Conservation (phyloP, 106 monocot genomes). For the Triglochin maritima region DNA sequence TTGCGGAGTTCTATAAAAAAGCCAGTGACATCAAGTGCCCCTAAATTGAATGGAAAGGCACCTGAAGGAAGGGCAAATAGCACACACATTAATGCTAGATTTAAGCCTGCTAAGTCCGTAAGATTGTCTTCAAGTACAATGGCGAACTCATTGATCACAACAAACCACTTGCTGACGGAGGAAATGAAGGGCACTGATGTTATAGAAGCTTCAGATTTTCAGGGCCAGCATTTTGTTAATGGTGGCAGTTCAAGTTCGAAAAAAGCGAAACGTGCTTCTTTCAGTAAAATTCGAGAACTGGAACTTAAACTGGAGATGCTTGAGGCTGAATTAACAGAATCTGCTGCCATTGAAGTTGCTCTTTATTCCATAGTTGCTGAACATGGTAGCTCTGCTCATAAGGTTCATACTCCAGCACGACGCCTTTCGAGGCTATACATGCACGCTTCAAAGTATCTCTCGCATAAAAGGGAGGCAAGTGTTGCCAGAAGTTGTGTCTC, state of each 20-base stretch:
- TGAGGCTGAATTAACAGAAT: constrained; percentile 68
- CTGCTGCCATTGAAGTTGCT: constrained; percentile 64
- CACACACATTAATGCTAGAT: constrained; percentile 17
- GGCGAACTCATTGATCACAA: constrained; percentile 2
- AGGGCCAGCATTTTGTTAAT: constrained; percentile 2
- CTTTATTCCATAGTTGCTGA: constrained; percentile 74
- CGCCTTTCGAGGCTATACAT: constrained; percentile 68
- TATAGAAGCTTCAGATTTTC: constrained; percentile 16
- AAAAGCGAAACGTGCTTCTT: constrained; percentile 12
- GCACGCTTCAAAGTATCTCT: constrained; percentile 39
- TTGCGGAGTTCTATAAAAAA: constrained; percentile 20
- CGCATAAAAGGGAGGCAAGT: constrained; percentile 39
- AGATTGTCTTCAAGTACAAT: constrained; percentile 14
- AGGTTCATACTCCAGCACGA: constrained; percentile 90
- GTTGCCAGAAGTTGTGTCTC: constrained; percentile 58
- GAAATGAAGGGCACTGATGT: constrained; percentile 62
- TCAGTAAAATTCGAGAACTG: constrained; percentile 44
- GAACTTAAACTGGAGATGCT: constrained; percentile 51
- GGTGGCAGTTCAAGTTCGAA: constrained; percentile 6
- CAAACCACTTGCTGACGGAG: constrained; percentile 22
- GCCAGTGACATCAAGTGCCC: constrained; percentile 17
- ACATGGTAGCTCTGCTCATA: constrained; percentile 76
- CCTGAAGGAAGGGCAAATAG: constrained; percentile 18
- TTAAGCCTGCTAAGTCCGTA: constrained; percentile 32
- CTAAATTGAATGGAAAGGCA: constrained; percentile 13